phyloP scores from a whole-genome alignment of 306 rosid genomes.

The Alnus glutinosa region DNA sequence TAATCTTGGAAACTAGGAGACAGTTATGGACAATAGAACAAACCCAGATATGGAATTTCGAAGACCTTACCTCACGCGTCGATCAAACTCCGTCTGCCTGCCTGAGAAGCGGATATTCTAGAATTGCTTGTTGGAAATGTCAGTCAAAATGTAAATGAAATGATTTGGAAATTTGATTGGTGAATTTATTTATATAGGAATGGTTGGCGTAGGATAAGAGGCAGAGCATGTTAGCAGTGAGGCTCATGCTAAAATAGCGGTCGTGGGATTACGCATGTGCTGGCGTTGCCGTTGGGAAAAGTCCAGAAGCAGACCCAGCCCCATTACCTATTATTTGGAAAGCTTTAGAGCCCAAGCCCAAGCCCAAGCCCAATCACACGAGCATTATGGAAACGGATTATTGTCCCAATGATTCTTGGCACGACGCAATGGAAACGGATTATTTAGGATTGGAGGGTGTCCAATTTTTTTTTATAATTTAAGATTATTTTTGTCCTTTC shows the following conservation, averaged over 20 bases:
- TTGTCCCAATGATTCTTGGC: too few relatives aligned
- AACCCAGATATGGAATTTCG: slow-evolving; percentile 3
- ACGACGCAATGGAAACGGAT: too few relatives aligned
- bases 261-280: slow-evolving; percentile 9
- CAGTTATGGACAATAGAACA: not conserved
- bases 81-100: not conserved
- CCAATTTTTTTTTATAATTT: too few relatives aligned
- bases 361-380: too few relatives aligned
- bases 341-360: too few relatives aligned
- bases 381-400: too few relatives aligned
- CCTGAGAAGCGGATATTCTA: slow-evolving; percentile 15
- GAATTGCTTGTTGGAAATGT: not conserved
- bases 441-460: too few relatives aligned
- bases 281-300: slow-evolving; percentile 1
- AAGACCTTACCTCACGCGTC: slow-evolving; percentile 21
- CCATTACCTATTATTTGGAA: too few relatives aligned
- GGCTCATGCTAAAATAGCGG: not conserved
- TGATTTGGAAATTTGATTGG: not conserved
- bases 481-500: too few relatives aligned
- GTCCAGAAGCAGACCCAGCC: not conserved
- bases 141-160: not conserved
- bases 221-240: not conserved
- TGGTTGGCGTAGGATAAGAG: slow-evolving; percentile 6
- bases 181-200: slow-evolving; percentile 1
- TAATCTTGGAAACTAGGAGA: slow-evolving; percentile 5